phyloP scores from a whole-genome alignment of 345 rosid species.

The Jatropha curcas region DNA sequence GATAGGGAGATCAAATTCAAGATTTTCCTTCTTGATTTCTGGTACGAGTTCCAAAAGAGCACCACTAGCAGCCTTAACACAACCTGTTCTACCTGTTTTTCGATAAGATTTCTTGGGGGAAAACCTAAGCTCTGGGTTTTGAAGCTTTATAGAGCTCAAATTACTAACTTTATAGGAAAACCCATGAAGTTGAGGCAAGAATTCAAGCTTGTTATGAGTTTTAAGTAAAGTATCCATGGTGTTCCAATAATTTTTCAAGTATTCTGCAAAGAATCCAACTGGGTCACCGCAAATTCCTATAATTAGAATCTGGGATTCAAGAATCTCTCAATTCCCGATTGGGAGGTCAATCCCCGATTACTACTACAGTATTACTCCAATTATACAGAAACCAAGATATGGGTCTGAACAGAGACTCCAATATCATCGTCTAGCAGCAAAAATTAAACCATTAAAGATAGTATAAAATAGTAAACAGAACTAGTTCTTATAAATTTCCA shows the following conservation, averaged over 20 bases:
- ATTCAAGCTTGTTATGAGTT: constrained; percentile 70
- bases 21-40: constrained; percentile 81
- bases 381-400: not conserved
- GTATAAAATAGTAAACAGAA: not conserved
- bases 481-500: no score
- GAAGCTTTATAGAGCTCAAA: constrained; percentile 44
- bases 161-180: constrained; percentile 44
- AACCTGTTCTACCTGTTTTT: constrained; percentile 34
- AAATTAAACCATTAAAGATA: not conserved
- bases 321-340: constrained; percentile 18
- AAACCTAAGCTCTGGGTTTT: constrained; percentile 42
- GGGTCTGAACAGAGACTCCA: not conserved
- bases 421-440: not conserved
- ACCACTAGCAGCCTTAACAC: constrained; percentile 47
- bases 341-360: constrained; percentile 16
- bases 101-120: constrained; percentile 39
- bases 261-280: constrained; percentile 16
- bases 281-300: constrained; percentile 19
- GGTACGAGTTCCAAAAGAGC: constrained; percentile 91
- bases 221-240: constrained; percentile 78
- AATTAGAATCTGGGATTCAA: not conserved
- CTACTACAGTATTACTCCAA: not conserved
- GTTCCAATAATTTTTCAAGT: constrained; percentile 10
- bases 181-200: constrained; percentile 60
- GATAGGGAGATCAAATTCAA: constrained; percentile 83